Conservation (phyloP, 106 monocot genomes). For the Vanilla planifolia region DNA sequence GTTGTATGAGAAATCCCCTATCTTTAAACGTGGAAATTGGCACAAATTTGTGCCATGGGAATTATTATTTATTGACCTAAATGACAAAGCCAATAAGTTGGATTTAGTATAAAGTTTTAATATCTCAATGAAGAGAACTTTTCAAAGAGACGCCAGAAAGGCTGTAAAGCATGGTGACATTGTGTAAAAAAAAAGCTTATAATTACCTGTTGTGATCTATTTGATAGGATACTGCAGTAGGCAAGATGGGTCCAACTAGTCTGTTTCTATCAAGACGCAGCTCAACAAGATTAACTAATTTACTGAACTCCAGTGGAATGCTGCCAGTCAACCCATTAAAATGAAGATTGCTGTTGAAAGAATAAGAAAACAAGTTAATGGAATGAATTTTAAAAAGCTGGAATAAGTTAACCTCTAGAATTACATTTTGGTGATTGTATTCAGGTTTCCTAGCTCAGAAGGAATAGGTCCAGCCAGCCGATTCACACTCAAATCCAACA, state of each 20-base stretch:
- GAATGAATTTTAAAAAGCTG: constrained; percentile 2
- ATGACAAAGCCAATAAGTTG: background rate
- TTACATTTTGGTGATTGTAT: constrained; percentile 66
- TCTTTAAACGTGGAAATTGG: constrained; percentile 27
- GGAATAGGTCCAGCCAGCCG: constrained; percentile 52
- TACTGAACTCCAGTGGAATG: constrained; percentile 57
- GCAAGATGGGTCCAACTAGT: constrained; percentile 57
- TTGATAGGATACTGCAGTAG: constrained; percentile 12
- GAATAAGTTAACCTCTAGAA: background rate
- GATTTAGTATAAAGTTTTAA: background rate
- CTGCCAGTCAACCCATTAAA: constrained; percentile 70
- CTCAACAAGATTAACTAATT: constrained; percentile 58
- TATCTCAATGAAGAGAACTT: background rate
- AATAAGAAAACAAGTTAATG: background rate
- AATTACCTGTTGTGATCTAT: constrained; percentile 21
- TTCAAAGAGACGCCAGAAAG: background rate
- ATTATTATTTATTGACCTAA: constrained; percentile 23
- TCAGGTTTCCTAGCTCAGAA: constrained; percentile 44
- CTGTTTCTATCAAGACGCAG: constrained; percentile 71
- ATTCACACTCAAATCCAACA: constrained; percentile 62
- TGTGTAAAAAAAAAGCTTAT: background rate
- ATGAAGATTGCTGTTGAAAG: constrained; percentile 53
- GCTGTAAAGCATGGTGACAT: background rate
- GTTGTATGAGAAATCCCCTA: constrained; percentile 71
- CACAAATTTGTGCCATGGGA: constrained; percentile 27